Base-by-base conservation (phyloP, 495 filamentous ascomycete genomes). In the Penicillium salamii region DNA sequence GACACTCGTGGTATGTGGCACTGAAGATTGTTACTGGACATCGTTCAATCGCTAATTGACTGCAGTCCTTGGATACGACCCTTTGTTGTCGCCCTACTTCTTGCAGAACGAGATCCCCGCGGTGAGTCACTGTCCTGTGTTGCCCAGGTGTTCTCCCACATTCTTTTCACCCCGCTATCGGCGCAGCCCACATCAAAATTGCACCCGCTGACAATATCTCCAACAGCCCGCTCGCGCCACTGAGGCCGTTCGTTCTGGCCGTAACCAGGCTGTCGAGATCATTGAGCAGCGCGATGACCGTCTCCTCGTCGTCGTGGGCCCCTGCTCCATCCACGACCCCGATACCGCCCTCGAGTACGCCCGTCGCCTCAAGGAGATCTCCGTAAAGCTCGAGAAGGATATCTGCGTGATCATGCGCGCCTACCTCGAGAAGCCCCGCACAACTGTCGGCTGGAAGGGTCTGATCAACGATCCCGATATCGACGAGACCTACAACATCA, bases 391-490 rank as follows among this genome's bases (percentile, higher is more conserved):
- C 40, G 80, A 82, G 48, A 82, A 84, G 53, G 92, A 97, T 65
- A 78, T 98, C 28, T 85, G 82, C 56, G 85, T 98, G 63, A 85
- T 98, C 65, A 98, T 98, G 93, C 89, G 93, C 51, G 90, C 93
- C 64, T 98, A 98, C 77, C 87, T 98, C 17, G 93, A 98, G 80
- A 98, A 98, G 78, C 93, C 93, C 23, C 86, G 93, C 33, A 98
- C 93, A n/a, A 98, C 93, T 1, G 93, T 98, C 29, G 93, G 93
- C 58, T 98, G 93, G 93, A 98, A 98, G 72, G 93, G 93, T 21
- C 79, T 98, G 57, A 97, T 98, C 77, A 98, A 98, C 71, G 93
- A 98, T 62, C 93, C 93, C 1, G 93, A 98, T 57, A 95, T 98
- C 68, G 90, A 98, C 67, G 85, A 95, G 71, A 90, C 87, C 67